phyloP scores from a whole-genome alignment of 179 eudicot genomes.

The Amaranthus tricolor region DNA sequence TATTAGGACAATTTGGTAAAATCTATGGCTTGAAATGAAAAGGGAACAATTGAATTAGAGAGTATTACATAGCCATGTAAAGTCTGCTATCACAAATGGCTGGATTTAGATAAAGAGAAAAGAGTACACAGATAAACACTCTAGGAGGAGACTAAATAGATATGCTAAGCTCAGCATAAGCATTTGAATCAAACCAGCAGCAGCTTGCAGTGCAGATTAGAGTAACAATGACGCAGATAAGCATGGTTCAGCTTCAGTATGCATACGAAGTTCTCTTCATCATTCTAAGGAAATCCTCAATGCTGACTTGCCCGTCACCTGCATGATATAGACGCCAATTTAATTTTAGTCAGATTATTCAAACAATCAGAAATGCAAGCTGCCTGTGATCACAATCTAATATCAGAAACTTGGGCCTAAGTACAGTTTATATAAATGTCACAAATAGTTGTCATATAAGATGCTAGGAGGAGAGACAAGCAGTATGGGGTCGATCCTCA shows the following conservation, averaged over 20 bases:
- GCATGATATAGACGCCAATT: slow-evolving; percentile 24
- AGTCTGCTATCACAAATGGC: too few species aligned
- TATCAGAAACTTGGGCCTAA: neutral
- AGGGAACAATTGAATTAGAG: too few species aligned
- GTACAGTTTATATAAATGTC: too few species aligned
- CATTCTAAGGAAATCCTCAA: slow-evolving; percentile 84
- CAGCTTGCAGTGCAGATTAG: neutral
- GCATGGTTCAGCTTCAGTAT: slow-evolving; percentile 30
- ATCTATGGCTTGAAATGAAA: too few species aligned
- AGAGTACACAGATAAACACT: neutral
- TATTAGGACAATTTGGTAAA: too few species aligned
- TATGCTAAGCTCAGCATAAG: neutral
- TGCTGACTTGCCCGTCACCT: slow-evolving; percentile 93
- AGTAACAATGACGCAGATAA: neutral
- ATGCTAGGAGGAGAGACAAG: too few species aligned
- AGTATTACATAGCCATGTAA: too few species aligned
- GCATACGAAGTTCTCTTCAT: slow-evolving; percentile 83
- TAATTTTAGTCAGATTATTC: neutral
- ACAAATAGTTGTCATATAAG: too few species aligned
- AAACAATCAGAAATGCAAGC: neutral
- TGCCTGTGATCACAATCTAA: neutral
- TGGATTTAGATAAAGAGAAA: too few species aligned
- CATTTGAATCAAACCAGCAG: neutral
- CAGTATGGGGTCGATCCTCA: too few species aligned
- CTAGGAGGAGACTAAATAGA: neutral